Conservation (phyloP, 2,329 filamentous ascomycete genomes). For the Gnomoniopsis sp. region DNA sequence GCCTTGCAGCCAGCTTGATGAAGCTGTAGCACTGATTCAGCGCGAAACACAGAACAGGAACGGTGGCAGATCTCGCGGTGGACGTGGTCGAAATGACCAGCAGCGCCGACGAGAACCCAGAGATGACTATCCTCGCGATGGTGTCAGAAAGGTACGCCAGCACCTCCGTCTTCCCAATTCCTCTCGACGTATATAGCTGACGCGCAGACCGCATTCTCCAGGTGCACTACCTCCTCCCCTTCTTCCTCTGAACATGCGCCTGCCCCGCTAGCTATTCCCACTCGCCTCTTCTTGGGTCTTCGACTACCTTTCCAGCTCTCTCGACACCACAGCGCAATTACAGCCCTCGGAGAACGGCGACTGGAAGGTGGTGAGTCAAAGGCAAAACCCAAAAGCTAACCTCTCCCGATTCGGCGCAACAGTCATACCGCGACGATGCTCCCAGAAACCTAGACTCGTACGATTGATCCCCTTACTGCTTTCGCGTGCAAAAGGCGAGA, state of each 20-base stretch:
- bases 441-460: slow-evolving; percentile 69
- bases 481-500: not conserved
- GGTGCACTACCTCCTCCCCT: slow-evolving; percentile 27
- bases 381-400: slow-evolving; percentile 36
- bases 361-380: slow-evolving; percentile 35
- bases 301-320: slow-evolving; percentile 30
- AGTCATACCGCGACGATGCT: slow-evolving; percentile 60
- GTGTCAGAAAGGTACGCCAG: slow-evolving; percentile 77
- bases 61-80: slow-evolving; percentile 20
- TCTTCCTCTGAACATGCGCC: slow-evolving; percentile 26
- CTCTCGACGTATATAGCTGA: slow-evolving; percentile 1
- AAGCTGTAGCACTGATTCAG: slow-evolving; percentile 7
- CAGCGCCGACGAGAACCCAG: slow-evolving; percentile 30
- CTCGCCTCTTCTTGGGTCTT: slow-evolving; percentile 26
- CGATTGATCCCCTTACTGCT: slow-evolving; percentile 24
- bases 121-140: slow-evolving; percentile 67
- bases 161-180: not conserved
- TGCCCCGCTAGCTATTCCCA: slow-evolving; percentile 1
- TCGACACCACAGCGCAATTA: slow-evolving; percentile 21
- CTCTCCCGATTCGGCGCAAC: slow-evolving; percentile 39
- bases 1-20: slow-evolving; percentile 2
- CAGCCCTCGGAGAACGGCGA: slow-evolving; percentile 26
- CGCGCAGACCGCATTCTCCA: slow-evolving; percentile 14
- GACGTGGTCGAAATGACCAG: slow-evolving; percentile 26
- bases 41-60: slow-evolving; percentile 19